Base-by-base conservation (phyloP, 345 rosid species). In the Eucalyptus polybractea region DNA sequence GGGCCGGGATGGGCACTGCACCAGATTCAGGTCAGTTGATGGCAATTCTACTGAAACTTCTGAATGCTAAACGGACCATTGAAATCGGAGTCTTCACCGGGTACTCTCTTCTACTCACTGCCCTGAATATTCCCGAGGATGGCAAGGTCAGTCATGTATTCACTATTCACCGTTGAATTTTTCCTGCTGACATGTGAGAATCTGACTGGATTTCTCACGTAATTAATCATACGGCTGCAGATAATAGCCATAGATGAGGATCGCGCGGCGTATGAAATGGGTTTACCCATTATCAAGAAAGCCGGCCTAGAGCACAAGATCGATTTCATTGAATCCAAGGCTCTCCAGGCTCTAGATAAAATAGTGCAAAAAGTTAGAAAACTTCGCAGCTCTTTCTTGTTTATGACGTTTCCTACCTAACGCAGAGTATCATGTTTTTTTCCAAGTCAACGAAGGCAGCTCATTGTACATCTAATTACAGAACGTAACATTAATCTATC, bases 21-120 rank as follows among this genome's bases (percentile, higher is more conserved):
- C 97, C 99, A 5, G 98, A 96, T 88, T 94, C 95, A 80, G 97
- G 97, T 31, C 97, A 96, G 93, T 87, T 96, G 53, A 93, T 96
- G 65, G 91, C 88, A 54, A 92, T 95, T 93, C 92, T 97, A 47
- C 87, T 97, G 91, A 91, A 92, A 86, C 93, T 97, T 15, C 88
- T 91, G 13, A 93, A 96, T 89, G 95, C 97, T 5, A 96, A 91
- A 33, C 94, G 87, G 86, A 95, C 96, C 2, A 96, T 96, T 37
- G 95, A 96, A 90, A 58, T 97, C 31, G 98, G 98, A n/a, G 97
- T 96, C 90, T 96, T 91, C 93, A 96, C 97, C 42, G 97, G 99
- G 29, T 97, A 96, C 92, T 96, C 99, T 69, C 99, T 96, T 89
- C 97, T 97, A 56, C 96, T 95, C 87, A 96, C 98, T 83, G 99